phyloP scores from a whole-genome alignment of 345 rosid species.

The Boechera divaricarpa region DNA sequence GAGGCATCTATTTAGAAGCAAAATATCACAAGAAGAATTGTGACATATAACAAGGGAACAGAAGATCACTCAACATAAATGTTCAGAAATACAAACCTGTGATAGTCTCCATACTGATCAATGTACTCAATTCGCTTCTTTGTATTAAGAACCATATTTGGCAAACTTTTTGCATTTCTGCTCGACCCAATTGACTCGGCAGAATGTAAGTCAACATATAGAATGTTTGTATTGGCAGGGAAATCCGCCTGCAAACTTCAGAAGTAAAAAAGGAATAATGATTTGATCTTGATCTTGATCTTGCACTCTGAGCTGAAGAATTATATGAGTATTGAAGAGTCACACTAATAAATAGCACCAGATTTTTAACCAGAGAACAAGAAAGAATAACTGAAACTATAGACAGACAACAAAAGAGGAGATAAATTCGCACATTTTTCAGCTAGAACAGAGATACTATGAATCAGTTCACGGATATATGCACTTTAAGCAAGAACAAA shows the following conservation, averaged over 20 bases:
- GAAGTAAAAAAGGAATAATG: conserved; percentile 29
- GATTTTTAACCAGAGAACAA: conserved; percentile 2
- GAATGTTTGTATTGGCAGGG: conserved; percentile 95
- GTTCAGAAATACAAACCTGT: conserved; percentile 58
- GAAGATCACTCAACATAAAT: conserved; percentile 25
- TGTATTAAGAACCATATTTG: conserved; percentile 81
- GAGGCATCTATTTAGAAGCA: conserved; percentile 9
- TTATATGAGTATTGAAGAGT: neutral
- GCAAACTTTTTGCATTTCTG: conserved; percentile 67
- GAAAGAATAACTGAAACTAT: neutral
- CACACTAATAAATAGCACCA: conserved; percentile 8
- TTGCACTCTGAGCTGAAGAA: conserved; percentile 18
- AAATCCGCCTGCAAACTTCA: conserved; percentile 75
- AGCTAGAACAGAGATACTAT: conserved; percentile 10
- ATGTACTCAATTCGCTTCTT: conserved; percentile 68
- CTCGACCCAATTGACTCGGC: conserved; percentile 72
- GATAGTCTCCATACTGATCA: conserved; percentile 68
- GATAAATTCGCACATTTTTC: neutral
- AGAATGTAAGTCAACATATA: conserved; percentile 77
- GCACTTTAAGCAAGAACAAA: conserved; percentile 20
- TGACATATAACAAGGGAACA: conserved; percentile 6
- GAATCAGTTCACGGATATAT: neutral
- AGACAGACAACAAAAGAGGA: conserved; percentile 15
- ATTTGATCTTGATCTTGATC: neutral
- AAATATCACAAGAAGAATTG: conserved; percentile 2